Evolutionary conservation across 768 basidiomycete genomes (phyloP).

Genomic region (Boletus tomentosulus): DNA sequence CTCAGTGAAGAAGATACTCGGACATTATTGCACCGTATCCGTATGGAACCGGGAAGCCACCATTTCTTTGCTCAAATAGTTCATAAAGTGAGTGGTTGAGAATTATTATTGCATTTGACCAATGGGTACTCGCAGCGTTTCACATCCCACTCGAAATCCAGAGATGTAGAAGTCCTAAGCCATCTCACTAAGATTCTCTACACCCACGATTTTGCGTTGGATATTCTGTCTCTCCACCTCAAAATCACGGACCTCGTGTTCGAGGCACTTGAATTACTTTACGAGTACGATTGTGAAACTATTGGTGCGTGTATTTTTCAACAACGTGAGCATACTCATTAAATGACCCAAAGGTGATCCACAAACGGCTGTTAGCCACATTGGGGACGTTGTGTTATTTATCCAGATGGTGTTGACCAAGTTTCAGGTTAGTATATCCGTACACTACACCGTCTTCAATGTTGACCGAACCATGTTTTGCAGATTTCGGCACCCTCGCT

Average conservation of each 20-base stretch:
- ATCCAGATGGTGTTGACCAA: conserved; percentile 60
- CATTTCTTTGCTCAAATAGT: conserved; percentile 52
- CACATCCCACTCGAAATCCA: conserved; percentile 41
- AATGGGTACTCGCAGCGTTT: conserved; percentile 48
- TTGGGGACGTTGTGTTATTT: conserved; percentile 78
- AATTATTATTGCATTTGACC: not conserved
- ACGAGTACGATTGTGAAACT: conserved; percentile 75
- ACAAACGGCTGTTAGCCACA: conserved; percentile 72
- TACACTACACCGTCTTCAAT: not conserved
- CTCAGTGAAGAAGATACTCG: conserved; percentile 35
- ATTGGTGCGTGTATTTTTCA: conserved; percentile 51
- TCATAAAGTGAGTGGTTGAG: conserved; percentile 44
- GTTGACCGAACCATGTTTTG: conserved; percentile 1
- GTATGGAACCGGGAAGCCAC: conserved; percentile 56
- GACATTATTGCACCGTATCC: conserved; percentile 38
- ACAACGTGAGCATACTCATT: not conserved
- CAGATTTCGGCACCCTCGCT: conserved; percentile 52
- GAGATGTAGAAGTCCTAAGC: conserved; percentile 67
- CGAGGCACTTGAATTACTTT: conserved; percentile 56
- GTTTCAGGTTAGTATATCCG: conserved; percentile 48
- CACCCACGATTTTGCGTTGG: conserved; percentile 53
- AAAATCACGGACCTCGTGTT: conserved; percentile 63
- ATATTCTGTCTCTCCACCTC: conserved; percentile 65
- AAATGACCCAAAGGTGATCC: conserved; percentile 58
- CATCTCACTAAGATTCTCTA: conserved; percentile 67